phyloP scores from a whole-genome alignment of 2,329 filamentous ascomycete species.

The Magnaporthiopsis rhizophila region DNA sequence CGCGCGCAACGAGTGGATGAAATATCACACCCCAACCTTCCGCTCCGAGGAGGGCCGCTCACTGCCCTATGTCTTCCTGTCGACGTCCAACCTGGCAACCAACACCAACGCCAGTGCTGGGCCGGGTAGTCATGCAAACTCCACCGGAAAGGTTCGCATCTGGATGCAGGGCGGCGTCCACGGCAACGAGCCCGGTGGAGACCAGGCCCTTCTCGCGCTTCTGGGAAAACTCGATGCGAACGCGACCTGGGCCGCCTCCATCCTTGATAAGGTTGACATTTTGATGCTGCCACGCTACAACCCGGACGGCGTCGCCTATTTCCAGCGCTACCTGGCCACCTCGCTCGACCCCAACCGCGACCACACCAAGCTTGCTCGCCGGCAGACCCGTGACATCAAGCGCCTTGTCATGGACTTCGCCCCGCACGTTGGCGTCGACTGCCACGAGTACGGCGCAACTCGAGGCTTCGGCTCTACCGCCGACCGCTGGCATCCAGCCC shows the following conservation, averaged over 20 bases:
- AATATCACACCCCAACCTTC: conserved; percentile 1
- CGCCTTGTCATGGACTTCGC: neutral
- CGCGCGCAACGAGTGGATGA: conserved; percentile 6
- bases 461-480: neutral
- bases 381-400: conserved; percentile 5
- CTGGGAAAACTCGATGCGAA: conserved; percentile 4
- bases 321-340: conserved; percentile 6
- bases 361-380: conserved; percentile 5
- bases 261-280: conserved; percentile 2
- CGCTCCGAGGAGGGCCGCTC: conserved; percentile 4
- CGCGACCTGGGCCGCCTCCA: conserved; percentile 1
- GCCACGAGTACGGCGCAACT: conserved; percentile 3
- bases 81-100: neutral
- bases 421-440: conserved; percentile 6
- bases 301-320: conserved; percentile 6
- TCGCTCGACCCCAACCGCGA: conserved; percentile 6
- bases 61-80: conserved; percentile 3
- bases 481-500: neutral
- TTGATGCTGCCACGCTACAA: conserved; percentile 6
- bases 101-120: neutral
- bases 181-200: conserved; percentile 7
- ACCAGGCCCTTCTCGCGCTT: conserved; percentile 3
- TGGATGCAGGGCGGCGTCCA: conserved; percentile 4
- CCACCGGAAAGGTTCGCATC: conserved; percentile 1
- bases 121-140: neutral